Evolutionary conservation across 2,329 filamentous ascomycete species (phyloP).

Genomic region (Sclerotinia minor): DNA sequence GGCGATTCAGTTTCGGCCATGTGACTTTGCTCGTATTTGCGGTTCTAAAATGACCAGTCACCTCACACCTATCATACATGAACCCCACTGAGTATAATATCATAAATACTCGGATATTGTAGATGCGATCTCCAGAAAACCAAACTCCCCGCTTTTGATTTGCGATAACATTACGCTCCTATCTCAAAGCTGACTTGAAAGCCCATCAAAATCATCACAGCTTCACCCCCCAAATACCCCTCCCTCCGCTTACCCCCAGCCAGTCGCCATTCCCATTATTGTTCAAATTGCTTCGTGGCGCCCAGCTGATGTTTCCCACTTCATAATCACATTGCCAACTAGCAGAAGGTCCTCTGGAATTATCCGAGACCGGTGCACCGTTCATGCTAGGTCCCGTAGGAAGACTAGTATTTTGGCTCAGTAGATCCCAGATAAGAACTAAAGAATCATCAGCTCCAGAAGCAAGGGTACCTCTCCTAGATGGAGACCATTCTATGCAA

Average conservation of each 20-base stretch:
- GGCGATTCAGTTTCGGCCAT: background rate
- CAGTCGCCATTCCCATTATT: constrained; percentile 74
- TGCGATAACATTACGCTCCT: constrained; percentile 28
- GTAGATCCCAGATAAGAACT: constrained; percentile 90
- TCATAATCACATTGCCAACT: constrained; percentile 87
- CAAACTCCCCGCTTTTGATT: constrained; percentile 34
- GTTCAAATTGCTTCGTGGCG: constrained; percentile 63
- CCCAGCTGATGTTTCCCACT: constrained; percentile 82
- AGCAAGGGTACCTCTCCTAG: constrained; percentile 81
- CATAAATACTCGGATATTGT: constrained; percentile 33
- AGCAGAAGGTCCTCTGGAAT: constrained; percentile 66
- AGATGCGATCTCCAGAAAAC: constrained; percentile 31
- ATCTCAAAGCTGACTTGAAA: constrained; percentile 28
- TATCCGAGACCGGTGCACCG: constrained; percentile 55
- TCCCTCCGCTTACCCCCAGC: constrained; percentile 78
- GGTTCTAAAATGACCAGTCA: background rate
- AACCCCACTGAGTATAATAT: constrained; percentile 27
- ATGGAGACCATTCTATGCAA: constrained; percentile 93
- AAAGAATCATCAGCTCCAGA: constrained; percentile 90
- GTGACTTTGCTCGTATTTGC: constrained; percentile 22
- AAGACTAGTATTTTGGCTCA: constrained; percentile 54
- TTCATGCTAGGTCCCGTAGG: constrained; percentile 47
- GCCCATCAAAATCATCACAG: constrained; percentile 35
- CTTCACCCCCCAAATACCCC: constrained; percentile 71
- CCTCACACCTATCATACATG: constrained; percentile 30